phyloP scores from a whole-genome alignment of 83 land plant species.

The Picea abies region DNA sequence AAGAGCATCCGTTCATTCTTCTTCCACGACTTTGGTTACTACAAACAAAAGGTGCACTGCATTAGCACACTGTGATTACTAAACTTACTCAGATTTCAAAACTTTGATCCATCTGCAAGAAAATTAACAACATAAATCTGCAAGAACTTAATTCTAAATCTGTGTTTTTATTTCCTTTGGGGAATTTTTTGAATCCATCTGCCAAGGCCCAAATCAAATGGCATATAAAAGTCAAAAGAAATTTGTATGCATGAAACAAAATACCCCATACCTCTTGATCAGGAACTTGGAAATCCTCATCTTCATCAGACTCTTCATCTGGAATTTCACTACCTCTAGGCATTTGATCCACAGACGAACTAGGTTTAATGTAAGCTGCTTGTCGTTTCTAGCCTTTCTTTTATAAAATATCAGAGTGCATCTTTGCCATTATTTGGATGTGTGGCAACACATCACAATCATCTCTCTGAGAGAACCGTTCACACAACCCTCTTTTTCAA shows the following conservation, averaged over 20 bases:
- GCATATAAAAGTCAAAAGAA: background rate
- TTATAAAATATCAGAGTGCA: conserved; percentile 40
- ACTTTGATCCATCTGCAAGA: background rate
- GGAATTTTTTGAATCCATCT: conserved; percentile 21
- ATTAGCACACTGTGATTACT: too few species aligned
- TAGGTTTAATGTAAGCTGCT: conserved; percentile 22
- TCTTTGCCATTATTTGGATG: conserved; percentile 64
- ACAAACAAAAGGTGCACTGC: too few species aligned
- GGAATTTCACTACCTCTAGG: conserved; percentile 36
- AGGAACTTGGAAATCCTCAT: conserved; percentile 62
- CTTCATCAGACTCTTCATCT: conserved; percentile 88
- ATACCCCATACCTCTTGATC: conserved; percentile 39
- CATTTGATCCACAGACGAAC: conserved; percentile 40
- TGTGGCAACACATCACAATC: conserved; percentile 54
- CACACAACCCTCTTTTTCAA: conserved; percentile 51
- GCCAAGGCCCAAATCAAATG: background rate
- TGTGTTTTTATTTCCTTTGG: conserved; percentile 33
- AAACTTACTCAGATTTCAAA: background rate
- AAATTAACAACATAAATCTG: background rate
- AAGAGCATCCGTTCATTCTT: conserved; percentile 40
- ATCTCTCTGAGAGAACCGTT: conserved; percentile 86
- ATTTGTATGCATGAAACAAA: too few species aligned
- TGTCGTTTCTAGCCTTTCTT: conserved; percentile 39
- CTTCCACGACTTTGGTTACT: conserved; percentile 33
- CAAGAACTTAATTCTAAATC: conserved; percentile 21